These are phyloP conservation scores for Paxillus rubicundulus DNA, from an alignment of 768 basidiomycete genomes.

Conservation along the genomic window DNA sequence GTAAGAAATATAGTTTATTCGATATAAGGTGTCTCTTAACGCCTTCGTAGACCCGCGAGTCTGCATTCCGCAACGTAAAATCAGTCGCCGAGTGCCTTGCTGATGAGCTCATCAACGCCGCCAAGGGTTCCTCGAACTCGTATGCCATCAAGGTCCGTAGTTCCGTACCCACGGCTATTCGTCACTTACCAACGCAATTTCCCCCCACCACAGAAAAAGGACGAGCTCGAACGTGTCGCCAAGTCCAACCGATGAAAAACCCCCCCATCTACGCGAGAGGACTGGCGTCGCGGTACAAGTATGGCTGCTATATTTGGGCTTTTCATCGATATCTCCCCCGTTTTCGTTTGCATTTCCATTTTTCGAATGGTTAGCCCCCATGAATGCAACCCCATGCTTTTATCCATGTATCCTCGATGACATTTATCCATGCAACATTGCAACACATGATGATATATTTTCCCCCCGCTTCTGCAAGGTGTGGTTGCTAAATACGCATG, in stretches of 20 bases:
- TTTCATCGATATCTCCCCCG: slow-evolving; percentile 5
- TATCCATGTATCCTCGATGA: slow-evolving; percentile 20
- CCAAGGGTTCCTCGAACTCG: slow-evolving; percentile 99
- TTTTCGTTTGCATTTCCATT: slow-evolving; percentile 6
- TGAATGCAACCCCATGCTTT: slow-evolving; percentile 27
- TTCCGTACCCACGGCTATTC: not conserved
- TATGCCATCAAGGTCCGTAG: slow-evolving; percentile 93
- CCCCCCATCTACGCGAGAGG: not conserved
- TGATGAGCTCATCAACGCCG: slow-evolving; percentile 99
- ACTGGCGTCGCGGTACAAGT: slow-evolving; percentile 15
- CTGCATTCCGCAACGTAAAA: slow-evolving; percentile 99
- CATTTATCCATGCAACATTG: slow-evolving; percentile 7
- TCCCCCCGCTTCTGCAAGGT: too few relatives aligned
- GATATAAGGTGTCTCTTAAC: not conserved
- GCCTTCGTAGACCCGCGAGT: slow-evolving; percentile 84
- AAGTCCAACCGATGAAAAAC: slow-evolving; percentile 96
- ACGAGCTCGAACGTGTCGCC: slow-evolving; percentile 99
- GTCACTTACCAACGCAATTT: not conserved
- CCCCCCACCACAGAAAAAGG: slow-evolving; percentile 74
- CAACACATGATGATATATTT: not conserved
- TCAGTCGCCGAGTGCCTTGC: slow-evolving; percentile 98
- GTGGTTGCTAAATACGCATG: too few relatives aligned
- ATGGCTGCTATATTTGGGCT: slow-evolving; percentile 24
- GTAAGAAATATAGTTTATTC: slow-evolving; percentile 48
- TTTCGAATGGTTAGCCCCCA: slow-evolving; percentile 12